These are phyloP conservation scores for Fusarium citri DNA, from an alignment of 2,329 filamentous ascomycete species.

Conservation along the genomic window DNA sequence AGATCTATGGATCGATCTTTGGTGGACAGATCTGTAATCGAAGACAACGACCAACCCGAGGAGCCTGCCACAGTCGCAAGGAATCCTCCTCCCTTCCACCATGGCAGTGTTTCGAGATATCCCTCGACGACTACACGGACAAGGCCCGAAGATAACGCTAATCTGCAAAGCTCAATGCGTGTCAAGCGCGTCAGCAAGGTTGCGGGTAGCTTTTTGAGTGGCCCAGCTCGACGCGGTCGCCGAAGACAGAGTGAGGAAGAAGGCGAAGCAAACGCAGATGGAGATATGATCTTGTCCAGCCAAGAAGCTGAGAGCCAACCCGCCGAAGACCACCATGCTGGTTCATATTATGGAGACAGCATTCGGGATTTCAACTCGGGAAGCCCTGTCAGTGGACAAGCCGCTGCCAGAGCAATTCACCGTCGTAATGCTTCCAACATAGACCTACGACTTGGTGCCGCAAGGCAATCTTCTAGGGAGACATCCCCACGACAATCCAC, in stretches of 20 bases:
- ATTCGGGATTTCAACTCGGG: slow-evolving; percentile 66
- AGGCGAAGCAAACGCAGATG: slow-evolving; percentile 59
- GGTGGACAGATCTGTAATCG: slow-evolving; percentile 50
- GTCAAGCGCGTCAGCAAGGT: slow-evolving; percentile 81
- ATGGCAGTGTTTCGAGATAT: slow-evolving; percentile 66
- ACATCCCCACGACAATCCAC: slow-evolving; percentile 31
- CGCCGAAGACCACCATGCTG: slow-evolving; percentile 52
- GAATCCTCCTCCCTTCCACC: slow-evolving; percentile 58
- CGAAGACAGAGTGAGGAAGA: slow-evolving; percentile 66
- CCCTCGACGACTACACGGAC: slow-evolving; percentile 62
- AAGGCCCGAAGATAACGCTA: slow-evolving; percentile 71
- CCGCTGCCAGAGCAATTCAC: slow-evolving; percentile 56
- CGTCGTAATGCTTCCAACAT: slow-evolving; percentile 55
- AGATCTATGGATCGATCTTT: slow-evolving; percentile 52
- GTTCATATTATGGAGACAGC: slow-evolving; percentile 58
- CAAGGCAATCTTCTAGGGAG: slow-evolving; percentile 49
- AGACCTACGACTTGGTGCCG: slow-evolving; percentile 51
- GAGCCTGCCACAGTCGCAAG: slow-evolving; percentile 63
- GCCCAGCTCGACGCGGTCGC: slow-evolving; percentile 80
- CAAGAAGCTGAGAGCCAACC: slow-evolving; percentile 58
- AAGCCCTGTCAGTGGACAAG: slow-evolving; percentile 66
- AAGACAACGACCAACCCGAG: slow-evolving; percentile 61
- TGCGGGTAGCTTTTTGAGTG: slow-evolving; percentile 81
- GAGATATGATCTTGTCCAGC: slow-evolving; percentile 53
- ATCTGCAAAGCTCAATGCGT: slow-evolving; percentile 78